These are phyloP conservation scores for Grosmannia penicillata DNA, from an alignment of 2,329 filamentous ascomycete genomes.

Conservation along the genomic window DNA sequence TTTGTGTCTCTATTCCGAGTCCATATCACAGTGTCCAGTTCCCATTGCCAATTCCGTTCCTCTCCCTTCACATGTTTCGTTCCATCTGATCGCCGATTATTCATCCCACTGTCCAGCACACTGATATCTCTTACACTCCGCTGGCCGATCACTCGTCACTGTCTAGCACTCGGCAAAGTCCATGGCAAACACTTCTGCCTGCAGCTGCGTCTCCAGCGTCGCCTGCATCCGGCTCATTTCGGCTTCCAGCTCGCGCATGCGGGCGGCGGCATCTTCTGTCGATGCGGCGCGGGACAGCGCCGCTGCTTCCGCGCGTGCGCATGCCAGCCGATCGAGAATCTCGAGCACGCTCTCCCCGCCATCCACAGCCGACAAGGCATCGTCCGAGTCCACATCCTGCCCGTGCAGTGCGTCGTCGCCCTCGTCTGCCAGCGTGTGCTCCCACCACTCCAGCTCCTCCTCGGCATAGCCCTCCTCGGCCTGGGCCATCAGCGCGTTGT, in stretches of 20 bases:
- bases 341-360: conserved; percentile 4
- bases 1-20: too few species aligned
- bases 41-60: too few species aligned
- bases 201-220: conserved; percentile 1
- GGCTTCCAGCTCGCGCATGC: neutral
- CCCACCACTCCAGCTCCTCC: conserved; percentile 8
- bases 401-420: neutral
- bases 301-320: neutral
- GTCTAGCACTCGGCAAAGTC: neutral
- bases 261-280: neutral
- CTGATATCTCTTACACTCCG: too few species aligned
- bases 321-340: conserved; percentile 1
- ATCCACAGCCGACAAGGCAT: too few species aligned
- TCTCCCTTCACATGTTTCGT: too few species aligned
- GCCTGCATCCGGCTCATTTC: neutral
- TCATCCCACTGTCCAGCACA: too few species aligned
- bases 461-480: conserved; percentile 5
- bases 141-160: too few species aligned
- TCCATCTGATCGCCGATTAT: too few species aligned
- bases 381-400: too few species aligned
- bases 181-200: conserved; percentile 5
- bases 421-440: neutral
- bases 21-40: too few species aligned
- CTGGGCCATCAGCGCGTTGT: conserved; percentile 6
- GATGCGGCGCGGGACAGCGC: neutral